Conservation (phyloP, 75 land plant genomes). For the Cupressus sempervirens region DNA sequence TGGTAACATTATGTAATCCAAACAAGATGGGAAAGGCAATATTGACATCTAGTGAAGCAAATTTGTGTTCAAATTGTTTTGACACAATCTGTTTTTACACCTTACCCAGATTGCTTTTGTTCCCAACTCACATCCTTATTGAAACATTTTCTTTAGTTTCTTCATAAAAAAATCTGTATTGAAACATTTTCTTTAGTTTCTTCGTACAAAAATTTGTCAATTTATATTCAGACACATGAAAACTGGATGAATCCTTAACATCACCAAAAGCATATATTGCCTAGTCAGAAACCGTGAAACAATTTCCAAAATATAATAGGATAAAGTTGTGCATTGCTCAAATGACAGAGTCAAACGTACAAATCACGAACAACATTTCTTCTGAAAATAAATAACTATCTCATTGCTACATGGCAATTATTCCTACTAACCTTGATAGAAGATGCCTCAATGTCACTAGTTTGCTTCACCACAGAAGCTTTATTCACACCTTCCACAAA, state of each 20-base stretch:
- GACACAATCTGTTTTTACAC: not conserved
- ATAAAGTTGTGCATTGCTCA: too few species aligned
- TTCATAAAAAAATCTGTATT: not conserved
- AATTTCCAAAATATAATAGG: too few species aligned
- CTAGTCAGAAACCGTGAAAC: not conserved
- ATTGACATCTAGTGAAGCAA: not conserved
- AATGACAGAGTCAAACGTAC: too few species aligned
- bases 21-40: not conserved
- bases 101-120: not conserved
- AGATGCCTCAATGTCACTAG: constrained; percentile 61
- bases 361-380: not conserved
- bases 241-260: not conserved
- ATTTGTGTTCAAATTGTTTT: not conserved
- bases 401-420: not conserved
- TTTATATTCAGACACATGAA: not conserved
- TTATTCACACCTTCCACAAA: constrained; percentile 87
- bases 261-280: not conserved
- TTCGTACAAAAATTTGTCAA: not conserved
- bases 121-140: not conserved
- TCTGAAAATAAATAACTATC: not conserved
- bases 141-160: not conserved
- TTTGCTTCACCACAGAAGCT: constrained; percentile 72
- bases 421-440: constrained; percentile 65
- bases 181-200: not conserved
- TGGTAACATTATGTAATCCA: not conserved